Percentiles rank a stretch among this genome's conserved stretches.
These are phyloP conservation scores for Fonsecaea pedrosoi DNA, from an alignment of 2,329 filamentous ascomycete genomes.

Conservation along the genomic window DNA sequence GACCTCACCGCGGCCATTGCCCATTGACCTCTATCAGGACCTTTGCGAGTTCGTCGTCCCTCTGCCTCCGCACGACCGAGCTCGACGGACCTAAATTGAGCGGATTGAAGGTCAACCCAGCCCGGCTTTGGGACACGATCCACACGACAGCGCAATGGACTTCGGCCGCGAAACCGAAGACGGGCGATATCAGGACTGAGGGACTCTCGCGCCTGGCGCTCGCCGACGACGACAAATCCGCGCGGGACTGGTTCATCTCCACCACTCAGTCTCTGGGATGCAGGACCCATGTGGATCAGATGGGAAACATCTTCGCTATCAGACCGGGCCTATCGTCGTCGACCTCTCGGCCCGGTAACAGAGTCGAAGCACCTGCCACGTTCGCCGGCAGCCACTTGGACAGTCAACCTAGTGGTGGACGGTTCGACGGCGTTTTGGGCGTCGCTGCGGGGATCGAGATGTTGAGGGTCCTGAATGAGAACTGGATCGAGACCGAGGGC, in stretches of 20 bases:
- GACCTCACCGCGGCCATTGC: neutral
- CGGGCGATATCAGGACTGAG: slow-evolving; percentile 24
- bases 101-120: slow-evolving; percentile 25
- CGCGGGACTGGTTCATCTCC: slow-evolving; percentile 75
- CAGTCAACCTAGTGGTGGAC: slow-evolving; percentile 65
- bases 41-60: slow-evolving; percentile 17
- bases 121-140: slow-evolving; percentile 34
- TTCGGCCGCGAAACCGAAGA: slow-evolving; percentile 9
- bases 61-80: slow-evolving; percentile 25
- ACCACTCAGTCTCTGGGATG: slow-evolving; percentile 70
- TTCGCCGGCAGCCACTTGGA: slow-evolving; percentile 51
- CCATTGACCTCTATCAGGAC: neutral
- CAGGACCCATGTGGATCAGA: slow-evolving; percentile 70
- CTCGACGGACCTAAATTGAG: slow-evolving; percentile 15
- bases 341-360: neutral
- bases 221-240: slow-evolving; percentile 73
- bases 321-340: slow-evolving; percentile 62
- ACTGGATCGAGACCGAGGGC: slow-evolving; percentile 70
- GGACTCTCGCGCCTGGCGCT: slow-evolving; percentile 65
- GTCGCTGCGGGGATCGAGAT: slow-evolving; percentile 76
- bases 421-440: slow-evolving; percentile 79
- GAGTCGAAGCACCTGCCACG: slow-evolving; percentile 55
- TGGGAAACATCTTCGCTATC: slow-evolving; percentile 82
- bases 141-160: slow-evolving; percentile 34
- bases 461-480: slow-evolving; percentile 70